phyloP scores from a whole-genome alignment of 1,284 basidiomycete genomes.

The Athelia psychrophila region DNA sequence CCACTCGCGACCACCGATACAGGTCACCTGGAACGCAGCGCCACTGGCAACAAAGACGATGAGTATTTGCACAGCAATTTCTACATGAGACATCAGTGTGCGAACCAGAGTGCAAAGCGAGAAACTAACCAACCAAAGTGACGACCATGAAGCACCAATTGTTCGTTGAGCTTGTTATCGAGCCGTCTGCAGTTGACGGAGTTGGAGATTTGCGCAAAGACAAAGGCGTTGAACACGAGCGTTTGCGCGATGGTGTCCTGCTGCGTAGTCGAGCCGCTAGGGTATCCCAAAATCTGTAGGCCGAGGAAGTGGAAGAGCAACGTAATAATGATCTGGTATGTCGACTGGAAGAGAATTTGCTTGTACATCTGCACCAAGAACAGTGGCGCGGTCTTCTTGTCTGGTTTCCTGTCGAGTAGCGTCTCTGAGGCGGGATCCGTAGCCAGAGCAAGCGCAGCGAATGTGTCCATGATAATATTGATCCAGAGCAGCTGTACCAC shows the following conservation, averaged over 20 bases:
- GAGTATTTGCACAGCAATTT: constrained; percentile 83
- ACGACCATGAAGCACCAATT: constrained; percentile 92
- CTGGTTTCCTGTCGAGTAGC: constrained; percentile 88
- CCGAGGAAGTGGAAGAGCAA: constrained; percentile 92
- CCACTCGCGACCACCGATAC: constrained; percentile 85
- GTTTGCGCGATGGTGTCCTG: constrained; percentile 69
- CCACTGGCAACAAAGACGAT: constrained; percentile 94
- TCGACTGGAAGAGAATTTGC: constrained; percentile 89
- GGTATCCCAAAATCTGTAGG: constrained; percentile 64
- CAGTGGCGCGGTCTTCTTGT: constrained; percentile 83
- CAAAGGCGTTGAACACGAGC: constrained; percentile 95
- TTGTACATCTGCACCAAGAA: constrained; percentile 94
- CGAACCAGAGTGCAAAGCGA: neutral
- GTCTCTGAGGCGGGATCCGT: constrained; percentile 89
- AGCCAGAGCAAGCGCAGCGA: constrained; percentile 94
- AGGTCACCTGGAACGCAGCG: constrained; percentile 88
- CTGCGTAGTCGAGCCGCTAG: constrained; percentile 33
- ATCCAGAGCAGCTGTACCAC: constrained; percentile 98
- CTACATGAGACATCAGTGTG: constrained; percentile 33
- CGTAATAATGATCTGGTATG: constrained; percentile 84
- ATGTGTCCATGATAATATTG: constrained; percentile 98
- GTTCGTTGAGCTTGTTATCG: constrained; percentile 78
- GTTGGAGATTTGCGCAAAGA: constrained; percentile 96
- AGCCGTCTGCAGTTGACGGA: constrained; percentile 90
- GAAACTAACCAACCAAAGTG: constrained; percentile 70